Evolutionary conservation across 768 basidiomycete genomes (phyloP).

Genomic region (Pleurotus salmoneostramineus): DNA sequence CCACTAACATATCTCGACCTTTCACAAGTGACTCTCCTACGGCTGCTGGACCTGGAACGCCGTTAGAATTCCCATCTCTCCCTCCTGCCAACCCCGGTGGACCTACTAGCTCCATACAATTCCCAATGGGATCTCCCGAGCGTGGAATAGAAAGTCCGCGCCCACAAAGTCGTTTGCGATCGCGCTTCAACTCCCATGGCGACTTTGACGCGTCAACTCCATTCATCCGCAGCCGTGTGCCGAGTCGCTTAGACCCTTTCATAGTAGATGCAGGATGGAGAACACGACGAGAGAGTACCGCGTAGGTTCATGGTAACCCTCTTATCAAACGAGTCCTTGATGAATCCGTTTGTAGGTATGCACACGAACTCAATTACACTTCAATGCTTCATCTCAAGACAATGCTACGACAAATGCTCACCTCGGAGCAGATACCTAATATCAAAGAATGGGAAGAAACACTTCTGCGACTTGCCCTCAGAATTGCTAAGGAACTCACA

Average conservation of each 20-base stretch:
- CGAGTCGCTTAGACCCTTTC: constrained; percentile 64
- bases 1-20: constrained; percentile 33
- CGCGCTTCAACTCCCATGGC: constrained; percentile 66
- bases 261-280: constrained; percentile 76
- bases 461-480: constrained; percentile 75
- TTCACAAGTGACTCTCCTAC: constrained; percentile 39
- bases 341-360: constrained; percentile 47
- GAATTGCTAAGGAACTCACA: constrained; percentile 81
- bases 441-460: constrained; percentile 86
- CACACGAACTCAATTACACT: constrained; percentile 77
- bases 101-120: constrained; percentile 71
- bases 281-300: constrained; percentile 83
- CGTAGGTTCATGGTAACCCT: constrained; percentile 46
- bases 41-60: constrained; percentile 42
- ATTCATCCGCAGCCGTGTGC: constrained; percentile 82
- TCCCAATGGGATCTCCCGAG: constrained; percentile 80
- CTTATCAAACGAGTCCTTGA: constrained; percentile 6
- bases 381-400: constrained; percentile 88
- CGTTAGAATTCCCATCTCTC: constrained; percentile 54
- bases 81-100: constrained; percentile 49
- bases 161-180: constrained; percentile 42
- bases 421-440: constrained; percentile 77
- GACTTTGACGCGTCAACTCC: constrained; percentile 74
- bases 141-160: constrained; percentile 55
- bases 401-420: constrained; percentile 90